A percentile compares a stretch with the other conserved stretches of the same genome.
Conservation (phyloP, 2,329 filamentous ascomycete genomes). For the Exophiala sp. region DNA sequence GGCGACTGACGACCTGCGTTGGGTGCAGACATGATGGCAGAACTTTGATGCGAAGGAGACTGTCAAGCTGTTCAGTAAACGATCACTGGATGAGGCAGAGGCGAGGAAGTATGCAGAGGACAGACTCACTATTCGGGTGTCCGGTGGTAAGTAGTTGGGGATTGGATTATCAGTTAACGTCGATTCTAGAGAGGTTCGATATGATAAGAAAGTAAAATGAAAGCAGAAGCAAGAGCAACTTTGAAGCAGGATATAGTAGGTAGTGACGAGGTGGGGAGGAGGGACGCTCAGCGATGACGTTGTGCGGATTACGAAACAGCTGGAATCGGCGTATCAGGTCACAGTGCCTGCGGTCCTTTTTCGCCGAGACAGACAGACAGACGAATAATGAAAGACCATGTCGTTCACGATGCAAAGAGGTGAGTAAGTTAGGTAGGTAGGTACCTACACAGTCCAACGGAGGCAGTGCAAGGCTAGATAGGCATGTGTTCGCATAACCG, state of each 20-base stretch:
- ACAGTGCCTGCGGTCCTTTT: not conserved
- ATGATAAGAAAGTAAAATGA: not conserved
- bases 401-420: too few species aligned
- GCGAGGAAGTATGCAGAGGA: not conserved
- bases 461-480: too few species aligned
- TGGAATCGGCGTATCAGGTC: not conserved
- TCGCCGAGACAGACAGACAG: too few species aligned
- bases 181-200: not conserved
- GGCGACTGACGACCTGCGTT: constrained; percentile 70
- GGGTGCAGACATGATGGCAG: constrained; percentile 57
- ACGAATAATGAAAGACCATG: too few species aligned
- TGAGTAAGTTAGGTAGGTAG: too few species aligned
- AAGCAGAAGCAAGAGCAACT: not conserved
- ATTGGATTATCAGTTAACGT: not conserved
- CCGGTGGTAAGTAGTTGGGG: too few species aligned
- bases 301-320: not conserved
- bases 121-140: not conserved
- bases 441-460: too few species aligned
- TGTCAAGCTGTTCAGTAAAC: not conserved
- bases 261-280: not conserved
- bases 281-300: constrained; percentile 18
- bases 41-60: not conserved
- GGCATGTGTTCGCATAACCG: too few species aligned
- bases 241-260: not conserved
- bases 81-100: not conserved